A percentile compares a stretch with the other conserved stretches of the same genome.
Conservation (phyloP, 371 early-diverging fungal genomes). For the Massospora cicadina region DNA sequence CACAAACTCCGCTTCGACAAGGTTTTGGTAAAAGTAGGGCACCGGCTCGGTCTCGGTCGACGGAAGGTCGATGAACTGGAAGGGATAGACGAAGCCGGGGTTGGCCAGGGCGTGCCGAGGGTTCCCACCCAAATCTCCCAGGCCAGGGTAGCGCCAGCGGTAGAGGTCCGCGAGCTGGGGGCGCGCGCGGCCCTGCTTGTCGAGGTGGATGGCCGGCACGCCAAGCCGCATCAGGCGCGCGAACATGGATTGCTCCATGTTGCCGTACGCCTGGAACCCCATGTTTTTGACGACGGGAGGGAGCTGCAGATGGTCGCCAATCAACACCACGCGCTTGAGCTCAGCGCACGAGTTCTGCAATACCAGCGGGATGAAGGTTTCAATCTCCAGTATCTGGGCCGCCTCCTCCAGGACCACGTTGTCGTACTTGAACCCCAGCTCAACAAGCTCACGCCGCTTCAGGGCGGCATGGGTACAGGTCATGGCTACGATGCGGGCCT, state of each 20-base stretch:
- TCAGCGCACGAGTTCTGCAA: constrained; percentile 35
- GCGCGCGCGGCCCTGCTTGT: constrained; percentile 73
- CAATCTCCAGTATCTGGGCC: constrained; percentile 90
- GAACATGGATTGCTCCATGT: constrained; percentile 86
- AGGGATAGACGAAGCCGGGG: constrained; percentile 64
- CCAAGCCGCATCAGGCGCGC: constrained; percentile 76
- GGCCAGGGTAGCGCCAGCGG: constrained; percentile 53
- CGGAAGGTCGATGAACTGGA: constrained; percentile 68
- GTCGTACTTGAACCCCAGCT: constrained; percentile 81
- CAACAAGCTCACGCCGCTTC: constrained; percentile 59
- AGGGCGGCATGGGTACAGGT: constrained; percentile 91
- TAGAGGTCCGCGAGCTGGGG: constrained; percentile 62
- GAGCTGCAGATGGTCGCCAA: constrained; percentile 94
- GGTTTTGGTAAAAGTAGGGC: constrained; percentile 61
- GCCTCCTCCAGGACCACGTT: constrained; percentile 95
- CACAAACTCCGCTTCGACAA: constrained; percentile 93
- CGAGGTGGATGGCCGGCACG: constrained; percentile 64
- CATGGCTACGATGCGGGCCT: constrained; percentile 91
- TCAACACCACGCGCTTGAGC: constrained; percentile 75
- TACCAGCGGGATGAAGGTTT: constrained; percentile 82
- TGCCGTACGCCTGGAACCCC: constrained; percentile 63
- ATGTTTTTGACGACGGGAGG: constrained; percentile 82
- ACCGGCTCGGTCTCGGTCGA: constrained; percentile 64
- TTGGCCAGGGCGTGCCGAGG: constrained; percentile 41
- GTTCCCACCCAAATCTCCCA: constrained; percentile 36